phyloP scores from a whole-genome alignment of 805 yeast species.

The Sungouiozyma intestinalis region DNA sequence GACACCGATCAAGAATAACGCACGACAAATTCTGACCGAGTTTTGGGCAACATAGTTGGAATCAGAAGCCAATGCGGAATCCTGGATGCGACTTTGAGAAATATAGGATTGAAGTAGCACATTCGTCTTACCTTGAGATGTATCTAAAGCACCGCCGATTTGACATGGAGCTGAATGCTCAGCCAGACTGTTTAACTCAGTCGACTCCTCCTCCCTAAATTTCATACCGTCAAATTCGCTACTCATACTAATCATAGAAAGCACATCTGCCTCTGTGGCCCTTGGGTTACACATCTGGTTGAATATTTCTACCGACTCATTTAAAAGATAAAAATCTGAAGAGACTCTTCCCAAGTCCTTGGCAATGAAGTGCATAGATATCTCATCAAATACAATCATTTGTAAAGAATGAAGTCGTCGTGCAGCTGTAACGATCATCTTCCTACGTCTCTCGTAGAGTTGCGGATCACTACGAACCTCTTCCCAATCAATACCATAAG shows the following conservation, averaged over 20 bases:
- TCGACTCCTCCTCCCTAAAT: conserved; percentile 76
- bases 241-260: conserved; percentile 83
- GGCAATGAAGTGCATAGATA: conserved; percentile 64
- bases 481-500: conserved; percentile 83
- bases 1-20: conserved; percentile 76
- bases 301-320: conserved; percentile 80
- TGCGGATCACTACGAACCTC: conserved; percentile 77
- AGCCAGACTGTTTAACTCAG: conserved; percentile 53
- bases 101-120: conserved; percentile 80
- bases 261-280: conserved; percentile 86
- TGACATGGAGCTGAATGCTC: conserved; percentile 68
- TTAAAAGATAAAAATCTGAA: conserved; percentile 80
- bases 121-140: conserved; percentile 80
- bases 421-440: conserved; percentile 72
- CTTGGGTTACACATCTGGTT: conserved; percentile 72
- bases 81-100: conserved; percentile 60
- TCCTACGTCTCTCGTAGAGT: conserved; percentile 59
- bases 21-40: conserved; percentile 85
- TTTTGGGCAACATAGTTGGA: conserved; percentile 92
- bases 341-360: conserved; percentile 93
- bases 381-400: conserved; percentile 88
- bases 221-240: conserved; percentile 87
- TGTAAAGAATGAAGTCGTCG: conserved; percentile 74
- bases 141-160: conserved; percentile 62
- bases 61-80: conserved; percentile 78